Evolutionary conservation across 352 stramenopile species (phyloP), one percentile per base, ranked within the genome.

Genomic region (Aphanomyces euteiches): DNA sequence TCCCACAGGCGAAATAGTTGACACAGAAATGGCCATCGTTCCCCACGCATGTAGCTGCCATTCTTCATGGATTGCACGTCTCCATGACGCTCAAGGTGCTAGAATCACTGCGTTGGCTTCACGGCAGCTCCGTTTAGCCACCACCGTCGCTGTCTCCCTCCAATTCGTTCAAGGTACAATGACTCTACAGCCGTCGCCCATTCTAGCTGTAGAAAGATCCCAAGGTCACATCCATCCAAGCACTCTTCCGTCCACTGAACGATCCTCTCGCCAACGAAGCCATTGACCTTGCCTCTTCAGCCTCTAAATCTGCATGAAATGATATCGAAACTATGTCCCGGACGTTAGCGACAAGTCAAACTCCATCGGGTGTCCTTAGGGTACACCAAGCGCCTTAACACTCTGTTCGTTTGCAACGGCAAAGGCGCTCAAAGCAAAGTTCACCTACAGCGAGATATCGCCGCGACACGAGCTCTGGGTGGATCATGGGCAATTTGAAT

Each of bases 41-140:
- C 43, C 17, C 41, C 21, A 8, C 38, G 17, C 39, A n/a, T 17
- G 4, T 67, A 12, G 59, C 59, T 21, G 17, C 41, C 17, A 21
- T 50, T 5, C 34, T 67, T 5, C 19, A 67, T 57, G 59, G 59
- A 8, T 41, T 54, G 39, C 59, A 56, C 28, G 59, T 67, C 13
- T 17, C 41, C 39, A 39, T 67, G 41, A 67, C 59, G 41, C 28
- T 67, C 7, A 41, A 38, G 21, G 59, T 67, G 43, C 54, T n/a
- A 5, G 2, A 7, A 8, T 21, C 8, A 13, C 45, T 43, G 13
- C 53, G 19, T 28, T 12, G 28, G 28, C 21, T 66, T 66, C 5
- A 4, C 6, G 6, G 19, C 43, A 50, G 13, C 15, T 37, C 59
- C 17, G 17, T 45, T 19, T 10, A 5, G 57, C 17, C 39, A 41